Base-by-base conservation (phyloP, 306 rosid genomes). In the Fragaria nilgerrensis region DNA sequence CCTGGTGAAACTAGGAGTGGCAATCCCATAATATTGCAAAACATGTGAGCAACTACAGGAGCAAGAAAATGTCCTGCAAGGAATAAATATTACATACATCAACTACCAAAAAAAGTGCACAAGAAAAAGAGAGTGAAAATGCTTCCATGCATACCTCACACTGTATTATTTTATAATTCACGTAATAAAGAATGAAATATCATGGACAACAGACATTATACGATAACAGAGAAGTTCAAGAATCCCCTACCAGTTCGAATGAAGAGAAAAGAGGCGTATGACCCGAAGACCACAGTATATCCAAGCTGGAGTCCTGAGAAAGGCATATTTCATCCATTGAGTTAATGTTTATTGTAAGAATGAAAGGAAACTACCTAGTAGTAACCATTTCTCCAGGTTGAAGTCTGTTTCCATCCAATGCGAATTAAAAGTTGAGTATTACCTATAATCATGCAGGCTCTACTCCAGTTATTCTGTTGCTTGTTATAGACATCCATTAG, bases 231-330 rank as follows among this genome's bases (percentile, higher is more conserved):
- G 43, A 43, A 27, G 34, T 36, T 44, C 36, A 74, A 43, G 75
- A 22, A 73, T 73, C 74, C 82, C 86, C 63, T 80, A 95, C 99
- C 97, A 63, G 98, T 92, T 83, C 91, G 93, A 84, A 95, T 77
- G 87, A 88, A 92, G 76, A 92, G 97, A 85, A 95, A 92, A 63
- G 96, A 88, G n/a, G 98, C 97, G 72, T 91, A 95, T 70, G 97
- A 90, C 73, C 99, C 99, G 78, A 95, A 95, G 84, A 95, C 22
- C 72, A 91, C 89, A 22, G 97, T 95, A 82, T 95, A 95, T 80
- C 96, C 91, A 77, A 95, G 97, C 92, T 95, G 96, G 72, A 92
- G 84, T 84, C 97, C 99, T 92, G 92, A 36, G n/a, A 72, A 77
- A 72, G 72, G 73, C 53, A 67, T 70, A 36, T 62, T 36, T 43